These are phyloP conservation scores for Endothia cerciana DNA, from an alignment of 2,329 filamentous ascomycete genomes.

Conservation along the genomic window DNA sequence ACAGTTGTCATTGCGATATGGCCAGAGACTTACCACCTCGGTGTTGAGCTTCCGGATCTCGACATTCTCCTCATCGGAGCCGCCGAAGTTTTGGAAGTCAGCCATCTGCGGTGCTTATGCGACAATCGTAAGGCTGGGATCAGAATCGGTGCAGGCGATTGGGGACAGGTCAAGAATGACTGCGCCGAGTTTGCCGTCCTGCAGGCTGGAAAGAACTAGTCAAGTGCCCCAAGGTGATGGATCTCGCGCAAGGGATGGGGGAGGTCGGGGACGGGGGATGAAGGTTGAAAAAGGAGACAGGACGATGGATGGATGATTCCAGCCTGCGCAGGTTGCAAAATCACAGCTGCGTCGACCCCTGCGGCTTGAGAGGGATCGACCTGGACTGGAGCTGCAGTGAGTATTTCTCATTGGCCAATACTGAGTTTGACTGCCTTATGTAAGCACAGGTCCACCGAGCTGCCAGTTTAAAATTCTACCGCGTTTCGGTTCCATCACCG, in stretches of 20 bases:
- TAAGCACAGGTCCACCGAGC: not conserved
- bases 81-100: slow-evolving; percentile 71
- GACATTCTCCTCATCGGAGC: slow-evolving; percentile 78
- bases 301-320: not conserved
- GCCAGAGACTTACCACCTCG: slow-evolving; percentile 68
- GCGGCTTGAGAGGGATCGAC: not conserved
- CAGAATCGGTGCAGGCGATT: not conserved
- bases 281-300: slow-evolving; percentile 6
- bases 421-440: not conserved
- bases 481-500: not conserved
- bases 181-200: not conserved
- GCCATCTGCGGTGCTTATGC: slow-evolving; percentile 55
- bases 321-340: slow-evolving; percentile 19
- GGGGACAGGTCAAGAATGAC: not conserved
- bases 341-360: slow-evolving; percentile 11
- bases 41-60: slow-evolving; percentile 79
- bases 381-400: not conserved
- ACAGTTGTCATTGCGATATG: not conserved
- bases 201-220: not conserved
- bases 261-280: not conserved
- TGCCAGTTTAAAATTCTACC: slow-evolving; percentile 26
- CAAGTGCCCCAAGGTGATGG: slow-evolving; percentile 1
- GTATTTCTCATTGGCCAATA: not conserved
- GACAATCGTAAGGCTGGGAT: slow-evolving; percentile 20
- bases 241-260: slow-evolving; percentile 5